Percentiles rank a stretch among this genome's conserved stretches.
These are phyloP conservation scores for Globisporangium emineosum DNA, from an alignment of 352 stramenopile genomes.

Conservation along the genomic window DNA sequence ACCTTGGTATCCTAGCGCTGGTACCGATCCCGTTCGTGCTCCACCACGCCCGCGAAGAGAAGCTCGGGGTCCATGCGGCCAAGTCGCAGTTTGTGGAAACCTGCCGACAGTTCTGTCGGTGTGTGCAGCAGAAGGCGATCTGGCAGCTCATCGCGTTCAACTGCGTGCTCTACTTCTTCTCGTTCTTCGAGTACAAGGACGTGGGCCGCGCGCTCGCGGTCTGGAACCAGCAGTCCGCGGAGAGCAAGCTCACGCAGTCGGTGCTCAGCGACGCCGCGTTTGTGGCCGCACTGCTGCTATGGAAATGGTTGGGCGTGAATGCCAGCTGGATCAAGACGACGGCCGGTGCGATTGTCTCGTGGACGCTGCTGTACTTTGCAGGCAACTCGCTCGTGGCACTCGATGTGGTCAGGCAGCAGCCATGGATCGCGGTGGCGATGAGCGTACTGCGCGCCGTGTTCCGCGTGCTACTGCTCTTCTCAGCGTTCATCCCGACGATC, in stretches of 20 bases:
- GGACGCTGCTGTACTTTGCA: slow-evolving; percentile 10
- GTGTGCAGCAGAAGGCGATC: slow-evolving; percentile 37
- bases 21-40: slow-evolving; percentile 31
- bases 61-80: background rate
- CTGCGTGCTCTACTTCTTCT: slow-evolving; percentile 41
- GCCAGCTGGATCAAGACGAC: slow-evolving; percentile 24
- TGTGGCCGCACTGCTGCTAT: slow-evolving; percentile 21
- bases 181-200: slow-evolving; percentile 26
- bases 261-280: slow-evolving; percentile 24
- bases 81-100: slow-evolving; percentile 16
- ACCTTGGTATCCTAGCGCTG: slow-evolving; percentile 27
- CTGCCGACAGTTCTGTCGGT: slow-evolving; percentile 21
- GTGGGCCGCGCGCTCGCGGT: slow-evolving; percentile 21
- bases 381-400: slow-evolving; percentile 27
- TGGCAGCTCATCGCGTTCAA: slow-evolving; percentile 47
- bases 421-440: slow-evolving; percentile 26
- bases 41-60: slow-evolving; percentile 25
- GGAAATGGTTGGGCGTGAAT: slow-evolving; percentile 23
- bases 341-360: slow-evolving; percentile 16
- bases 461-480: slow-evolving; percentile 28
- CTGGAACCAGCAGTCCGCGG: slow-evolving; percentile 19
- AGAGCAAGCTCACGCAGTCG: slow-evolving; percentile 16
- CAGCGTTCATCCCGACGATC: slow-evolving; percentile 35
- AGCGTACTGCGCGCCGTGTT: slow-evolving; percentile 20
- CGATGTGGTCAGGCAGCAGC: slow-evolving; percentile 16